Percentiles rank a stretch among this genome's conserved stretches.
Evolutionary conservation across 106 monocot genomes (phyloP).

Genomic region (Phalaenopsis equestris): DNA sequence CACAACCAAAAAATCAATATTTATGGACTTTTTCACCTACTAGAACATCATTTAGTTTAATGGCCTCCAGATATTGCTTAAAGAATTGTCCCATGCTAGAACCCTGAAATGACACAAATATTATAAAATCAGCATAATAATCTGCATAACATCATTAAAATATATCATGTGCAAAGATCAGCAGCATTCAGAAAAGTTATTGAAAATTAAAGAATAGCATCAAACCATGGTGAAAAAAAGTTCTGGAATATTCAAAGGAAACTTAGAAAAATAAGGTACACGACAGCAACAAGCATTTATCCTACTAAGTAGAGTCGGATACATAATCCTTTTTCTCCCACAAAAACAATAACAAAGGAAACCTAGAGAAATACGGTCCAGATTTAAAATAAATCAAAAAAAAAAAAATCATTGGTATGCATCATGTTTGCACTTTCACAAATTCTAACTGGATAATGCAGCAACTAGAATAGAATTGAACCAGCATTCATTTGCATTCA

Average conservation of each 20-base stretch:
- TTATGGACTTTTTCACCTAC: conserved; percentile 31
- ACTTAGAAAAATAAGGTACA: neutral
- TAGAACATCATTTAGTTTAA: conserved; percentile 81
- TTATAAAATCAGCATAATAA: neutral
- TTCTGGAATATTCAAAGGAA: neutral
- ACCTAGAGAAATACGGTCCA: neutral
- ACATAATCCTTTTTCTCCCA: too few species aligned
- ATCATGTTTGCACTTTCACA: neutral
- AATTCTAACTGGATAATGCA: neutral
- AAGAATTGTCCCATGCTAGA: conserved; percentile 99
- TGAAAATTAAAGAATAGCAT: too few species aligned
- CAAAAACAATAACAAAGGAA: neutral
- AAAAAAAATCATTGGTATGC: neutral
- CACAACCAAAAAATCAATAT: neutral
- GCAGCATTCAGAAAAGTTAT: neutral
- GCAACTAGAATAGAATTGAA: too few species aligned
- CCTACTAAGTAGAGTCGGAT: too few species aligned
- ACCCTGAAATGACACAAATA: conserved; percentile 45
- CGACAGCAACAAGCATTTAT: too few species aligned
- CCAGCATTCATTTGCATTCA: too few species aligned
- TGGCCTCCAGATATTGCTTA: conserved; percentile 72
- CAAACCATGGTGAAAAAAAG: too few species aligned
- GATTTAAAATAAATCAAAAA: neutral
- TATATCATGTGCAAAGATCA: neutral
- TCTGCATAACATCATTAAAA: neutral